These are phyloP conservation scores for Metrosideros polymorpha DNA, from an alignment of 441 rosid genomes.

Conservation along the genomic window DNA sequence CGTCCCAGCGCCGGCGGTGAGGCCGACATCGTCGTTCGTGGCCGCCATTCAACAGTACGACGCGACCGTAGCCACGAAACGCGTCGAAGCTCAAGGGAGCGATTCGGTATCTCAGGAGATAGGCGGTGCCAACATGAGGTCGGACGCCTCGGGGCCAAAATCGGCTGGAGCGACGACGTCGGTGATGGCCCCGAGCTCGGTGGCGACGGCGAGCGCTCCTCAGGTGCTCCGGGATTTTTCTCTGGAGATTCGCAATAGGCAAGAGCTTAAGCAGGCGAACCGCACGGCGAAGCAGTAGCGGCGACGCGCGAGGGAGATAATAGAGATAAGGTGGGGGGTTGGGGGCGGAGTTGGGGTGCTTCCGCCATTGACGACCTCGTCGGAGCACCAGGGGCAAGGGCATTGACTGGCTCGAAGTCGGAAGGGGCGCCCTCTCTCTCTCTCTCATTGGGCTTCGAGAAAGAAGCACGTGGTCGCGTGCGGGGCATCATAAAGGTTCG, in stretches of 20 bases:
- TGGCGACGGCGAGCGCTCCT: slow-evolving; percentile 19
- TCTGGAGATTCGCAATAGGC: slow-evolving; percentile 39
- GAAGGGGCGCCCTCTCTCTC: neutral
- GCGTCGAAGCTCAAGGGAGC: slow-evolving; percentile 12
- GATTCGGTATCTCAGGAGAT: neutral
- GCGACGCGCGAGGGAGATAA: neutral
- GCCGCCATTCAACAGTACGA: slow-evolving; percentile 37
- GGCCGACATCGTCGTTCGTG: slow-evolving; percentile 34
- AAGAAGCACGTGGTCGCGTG: neutral
- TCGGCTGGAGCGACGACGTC: slow-evolving; percentile 13
- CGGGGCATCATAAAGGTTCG: neutral
- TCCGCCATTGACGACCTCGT: neutral
- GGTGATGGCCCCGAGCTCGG: slow-evolving; percentile 46
- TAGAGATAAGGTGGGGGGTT: neutral
- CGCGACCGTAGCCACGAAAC: slow-evolving; percentile 9
- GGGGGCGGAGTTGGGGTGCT: neutral
- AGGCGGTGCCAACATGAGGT: slow-evolving; percentile 1
- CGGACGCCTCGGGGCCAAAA: slow-evolving; percentile 16
- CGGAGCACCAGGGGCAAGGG: neutral
- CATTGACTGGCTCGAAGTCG: neutral
- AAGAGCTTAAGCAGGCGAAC: slow-evolving; percentile 44
- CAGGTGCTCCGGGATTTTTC: slow-evolving; percentile 48
- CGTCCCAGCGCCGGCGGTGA: slow-evolving; percentile 13
- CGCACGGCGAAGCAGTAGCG: slow-evolving; percentile 35
- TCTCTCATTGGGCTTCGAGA: neutral